Base-by-base conservation (phyloP, 163 green algal genomes). In the Scenedesmus sp. region DNA sequence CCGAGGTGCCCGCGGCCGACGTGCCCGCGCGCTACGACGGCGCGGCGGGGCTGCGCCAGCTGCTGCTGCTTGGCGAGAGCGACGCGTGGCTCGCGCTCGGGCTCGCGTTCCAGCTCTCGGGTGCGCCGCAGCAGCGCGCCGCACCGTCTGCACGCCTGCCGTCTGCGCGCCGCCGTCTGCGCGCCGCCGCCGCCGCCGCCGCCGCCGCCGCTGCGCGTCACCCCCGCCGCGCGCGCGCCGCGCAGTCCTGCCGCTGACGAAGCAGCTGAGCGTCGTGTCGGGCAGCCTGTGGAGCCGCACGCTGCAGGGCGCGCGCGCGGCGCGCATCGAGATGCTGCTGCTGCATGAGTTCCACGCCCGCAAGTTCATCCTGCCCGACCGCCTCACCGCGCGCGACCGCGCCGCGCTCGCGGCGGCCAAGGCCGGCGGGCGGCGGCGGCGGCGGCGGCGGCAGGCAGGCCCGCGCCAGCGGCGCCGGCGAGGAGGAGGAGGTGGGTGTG, bases 281-380 rank as follows among this genome's bases (percentile, higher is more conserved):
- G 96, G 96, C 18, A 94, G 85, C 70, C 84, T 97, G 44, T 99
- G 96, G 96, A 90, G 80, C 69, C 92, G 91, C 56, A 95, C 92
- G 18, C 91, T 99, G 67, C 89, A 95, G 80, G 91, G 92, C 36
- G 87, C 93, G 69, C 90, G 96, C 24, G 96, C 96, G n/a, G 91
- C 96, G 87, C 93, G 96, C 80, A 99, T 99, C 56, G 96, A 99
- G 90, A 97, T 94, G 87, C 92, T 99, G 70, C 92, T 99, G 80
- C 91, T 98, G 75, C 96, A 99, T 80, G 96, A 99, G 89, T 99
- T 99, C 85, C 91, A 99, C 66, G 65, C 70, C 5, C 91, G 93
- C 78, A 99, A 99, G 87, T 98, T 97, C 84, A 87, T 99, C 58
- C 85, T 98, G 72, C 96, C 96, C 0, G 96, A 99, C 89, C 94